Evolutionary conservation across 2,329 filamentous ascomycete genomes (phyloP).

Genomic region (Didymellaceae sp.): DNA sequence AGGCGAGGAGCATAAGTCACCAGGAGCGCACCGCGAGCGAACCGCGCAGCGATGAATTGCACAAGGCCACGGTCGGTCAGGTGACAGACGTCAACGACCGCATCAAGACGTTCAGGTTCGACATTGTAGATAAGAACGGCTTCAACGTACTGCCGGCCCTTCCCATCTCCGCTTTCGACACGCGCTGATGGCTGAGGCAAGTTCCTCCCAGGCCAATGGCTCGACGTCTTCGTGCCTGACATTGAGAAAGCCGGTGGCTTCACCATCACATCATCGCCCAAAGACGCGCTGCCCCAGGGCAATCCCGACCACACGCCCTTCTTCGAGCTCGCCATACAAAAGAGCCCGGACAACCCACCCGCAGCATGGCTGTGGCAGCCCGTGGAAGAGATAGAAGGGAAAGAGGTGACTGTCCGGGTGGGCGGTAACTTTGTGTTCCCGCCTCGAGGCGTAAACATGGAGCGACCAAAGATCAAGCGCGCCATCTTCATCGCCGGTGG

Average conservation of each 20-base stretch:
- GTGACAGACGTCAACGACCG: constrained; percentile 70
- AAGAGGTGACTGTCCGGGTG: constrained; percentile 70
- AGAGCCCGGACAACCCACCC: constrained; percentile 71
- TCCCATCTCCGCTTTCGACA: constrained; percentile 33
- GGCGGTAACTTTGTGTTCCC: constrained; percentile 86
- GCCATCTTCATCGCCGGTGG: constrained; percentile 81
- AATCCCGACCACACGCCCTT: constrained; percentile 52
- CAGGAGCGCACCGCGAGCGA: constrained; percentile 76
- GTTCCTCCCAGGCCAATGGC: constrained; percentile 86
- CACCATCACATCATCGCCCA: constrained; percentile 81
- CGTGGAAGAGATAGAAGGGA: constrained; percentile 61
- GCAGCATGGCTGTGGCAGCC: constrained; percentile 77
- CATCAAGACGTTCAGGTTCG: constrained; percentile 72
- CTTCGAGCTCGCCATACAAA: constrained; percentile 80
- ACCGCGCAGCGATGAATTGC: constrained; percentile 70
- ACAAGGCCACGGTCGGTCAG: constrained; percentile 65
- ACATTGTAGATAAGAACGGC: constrained; percentile 57
- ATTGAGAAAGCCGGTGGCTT: constrained; percentile 79
- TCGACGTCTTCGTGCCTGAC: constrained; percentile 78
- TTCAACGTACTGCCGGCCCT: constrained; percentile 55
- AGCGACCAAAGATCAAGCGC: constrained; percentile 55
- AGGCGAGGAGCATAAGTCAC: constrained; percentile 56
- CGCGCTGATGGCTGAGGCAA: constrained; percentile 49
- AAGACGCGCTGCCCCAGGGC: constrained; percentile 51
- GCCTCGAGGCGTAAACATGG: constrained; percentile 57